Evolutionary conservation across 148 eudicot genomes (phyloP), one percentile per base, ranked within the genome.

Genomic region (Fallopia convolvulus): DNA sequence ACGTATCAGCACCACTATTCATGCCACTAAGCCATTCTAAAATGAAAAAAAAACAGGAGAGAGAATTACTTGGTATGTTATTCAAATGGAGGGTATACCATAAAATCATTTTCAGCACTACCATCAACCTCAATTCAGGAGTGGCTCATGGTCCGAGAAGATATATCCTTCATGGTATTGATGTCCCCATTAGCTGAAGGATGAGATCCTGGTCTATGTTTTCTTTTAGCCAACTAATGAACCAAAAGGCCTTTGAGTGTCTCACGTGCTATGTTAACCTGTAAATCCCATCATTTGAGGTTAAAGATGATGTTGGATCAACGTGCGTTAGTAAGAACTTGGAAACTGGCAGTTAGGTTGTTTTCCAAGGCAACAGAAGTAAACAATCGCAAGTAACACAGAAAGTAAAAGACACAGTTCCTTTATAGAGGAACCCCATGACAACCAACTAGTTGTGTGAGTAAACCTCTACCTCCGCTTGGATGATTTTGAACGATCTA

Each of bases 201-300:
- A 78, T 87, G 93, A 74, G 93, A 83, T 83, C 86, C 97, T 81
- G 66, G 76, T 82, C 88, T 87, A 78, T 90, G 97, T 85, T 80
- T 93, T 85, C 92, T 87, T 81, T 84, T 93, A 46, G 85, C 79
- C 75, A 87, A 83, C 98, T 97, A 93, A 84, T 93, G 91, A 76
- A 87, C 85, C 81, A 93, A 82, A 77, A 96, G 81, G 48, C 99
- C 99, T 82, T 96, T 96, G 15, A 96, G 92, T 75, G 98, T 96
- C 85, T 96, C 99, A 74, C 98, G 94, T 56, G 95, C 99, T 79
- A 96, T 87, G 84, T 91, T 93, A 76, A 96, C 84, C 98, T 96
- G 87, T 74, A 74, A 84, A 74, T 39, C 8, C 6, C 61, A 66
- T 66, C n/a, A 4, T 66, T 26, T 14, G 17, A 36, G 72, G 46